These are phyloP conservation scores for Parathielavia appendiculata DNA, from an alignment of 495 filamentous ascomycete genomes.

Conservation along the genomic window DNA sequence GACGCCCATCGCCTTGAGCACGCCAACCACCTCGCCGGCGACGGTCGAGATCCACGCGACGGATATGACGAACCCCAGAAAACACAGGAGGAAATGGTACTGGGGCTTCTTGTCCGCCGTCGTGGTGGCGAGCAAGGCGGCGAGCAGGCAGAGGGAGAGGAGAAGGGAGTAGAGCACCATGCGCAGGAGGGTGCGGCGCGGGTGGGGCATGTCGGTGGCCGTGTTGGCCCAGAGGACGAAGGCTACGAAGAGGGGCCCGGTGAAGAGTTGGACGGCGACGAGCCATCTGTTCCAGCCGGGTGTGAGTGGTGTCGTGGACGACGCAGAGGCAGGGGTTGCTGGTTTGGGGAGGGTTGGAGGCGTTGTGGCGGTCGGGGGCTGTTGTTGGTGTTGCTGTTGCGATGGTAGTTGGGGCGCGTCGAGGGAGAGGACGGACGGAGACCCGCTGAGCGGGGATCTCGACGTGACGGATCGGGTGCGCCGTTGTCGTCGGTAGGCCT, in stretches of 20 bases:
- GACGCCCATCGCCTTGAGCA: conserved; percentile 89
- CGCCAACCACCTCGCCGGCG: conserved; percentile 91
- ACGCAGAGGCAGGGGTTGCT: conserved; percentile 19
- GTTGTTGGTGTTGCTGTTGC: background rate
- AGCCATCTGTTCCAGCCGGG: conserved; percentile 89
- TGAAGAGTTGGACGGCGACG: conserved; percentile 75
- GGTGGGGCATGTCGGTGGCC: conserved; percentile 44
- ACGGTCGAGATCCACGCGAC: conserved; percentile 97
- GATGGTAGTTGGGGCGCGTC: background rate
- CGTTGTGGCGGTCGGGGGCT: background rate
- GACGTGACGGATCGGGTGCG: conserved; percentile 34
- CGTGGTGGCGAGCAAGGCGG: conserved; percentile 58
- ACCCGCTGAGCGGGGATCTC: conserved; percentile 10
- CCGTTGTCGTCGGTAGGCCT: conserved; percentile 47
- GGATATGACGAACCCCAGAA: conserved; percentile 83
- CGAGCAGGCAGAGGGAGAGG: conserved; percentile 60
- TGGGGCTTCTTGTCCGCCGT: conserved; percentile 51
- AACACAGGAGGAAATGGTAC: conserved; percentile 72
- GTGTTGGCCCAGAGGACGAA: conserved; percentile 71
- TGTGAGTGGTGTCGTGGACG: conserved; percentile 24
- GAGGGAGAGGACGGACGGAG: conserved; percentile 15
- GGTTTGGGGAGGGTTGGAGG: conserved; percentile 21
- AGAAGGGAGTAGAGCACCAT: conserved; percentile 66
- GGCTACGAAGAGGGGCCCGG: conserved; percentile 77
- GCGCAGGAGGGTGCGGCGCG: conserved; percentile 45